Evolutionary conservation across 2,329 filamentous ascomycete genomes (phyloP).

Genomic region (Talaromyces sp.): DNA sequence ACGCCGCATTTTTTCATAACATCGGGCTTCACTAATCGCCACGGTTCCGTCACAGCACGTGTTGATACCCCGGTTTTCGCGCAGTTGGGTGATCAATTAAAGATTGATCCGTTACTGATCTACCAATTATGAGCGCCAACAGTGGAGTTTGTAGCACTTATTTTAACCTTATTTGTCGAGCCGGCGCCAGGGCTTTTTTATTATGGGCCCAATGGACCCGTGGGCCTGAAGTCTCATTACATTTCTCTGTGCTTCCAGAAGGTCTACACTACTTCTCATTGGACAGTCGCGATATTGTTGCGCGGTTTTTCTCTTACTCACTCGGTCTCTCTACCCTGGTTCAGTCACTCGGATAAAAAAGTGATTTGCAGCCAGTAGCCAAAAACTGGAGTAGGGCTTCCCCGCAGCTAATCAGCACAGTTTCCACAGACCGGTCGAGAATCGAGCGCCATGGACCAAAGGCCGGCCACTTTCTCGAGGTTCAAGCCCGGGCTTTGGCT

Average conservation of each 20-base stretch:
- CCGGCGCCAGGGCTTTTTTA: constrained; percentile 5
- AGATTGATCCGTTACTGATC: not conserved
- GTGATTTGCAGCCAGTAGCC: constrained; percentile 4
- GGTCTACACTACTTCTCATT: not conserved
- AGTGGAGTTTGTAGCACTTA: not conserved
- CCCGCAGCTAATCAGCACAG: constrained; percentile 13
- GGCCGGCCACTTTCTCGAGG: not conserved
- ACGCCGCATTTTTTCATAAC: not conserved
- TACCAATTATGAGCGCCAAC: not conserved
- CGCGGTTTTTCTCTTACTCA: not conserved
- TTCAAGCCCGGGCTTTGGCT: not conserved
- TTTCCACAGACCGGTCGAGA: constrained; percentile 15
- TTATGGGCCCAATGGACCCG: not conserved
- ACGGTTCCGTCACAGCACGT: not conserved
- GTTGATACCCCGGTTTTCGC: constrained; percentile 7
- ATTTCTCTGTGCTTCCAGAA: not conserved
- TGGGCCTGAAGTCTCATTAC: not conserved
- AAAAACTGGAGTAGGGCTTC: not conserved
- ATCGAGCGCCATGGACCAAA: constrained; percentile 6
- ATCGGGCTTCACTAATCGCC: not conserved
- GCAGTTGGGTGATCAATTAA: constrained; percentile 2
- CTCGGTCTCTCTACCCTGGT: not conserved
- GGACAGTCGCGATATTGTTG: not conserved
- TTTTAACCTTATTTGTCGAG: constrained; percentile 7
- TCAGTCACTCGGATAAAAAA: constrained; percentile 3